Conservation (phyloP, 106 monocot genomes). For the Posidonia australis region DNA sequence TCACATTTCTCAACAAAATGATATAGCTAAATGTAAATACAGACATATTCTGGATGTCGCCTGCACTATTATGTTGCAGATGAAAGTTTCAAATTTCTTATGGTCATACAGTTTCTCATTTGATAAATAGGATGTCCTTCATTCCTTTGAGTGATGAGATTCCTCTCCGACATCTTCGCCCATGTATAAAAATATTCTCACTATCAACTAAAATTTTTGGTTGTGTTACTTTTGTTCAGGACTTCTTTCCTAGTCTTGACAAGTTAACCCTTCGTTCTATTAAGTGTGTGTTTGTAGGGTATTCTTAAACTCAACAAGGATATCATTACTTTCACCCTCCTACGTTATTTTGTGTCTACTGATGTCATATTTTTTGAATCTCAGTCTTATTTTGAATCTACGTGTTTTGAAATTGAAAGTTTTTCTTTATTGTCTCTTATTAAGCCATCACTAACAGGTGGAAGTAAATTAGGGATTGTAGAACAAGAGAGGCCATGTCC, state of each 20-base stretch:
- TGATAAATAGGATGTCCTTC: not conserved
- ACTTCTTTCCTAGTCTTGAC: not conserved
- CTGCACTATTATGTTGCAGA: not conserved
- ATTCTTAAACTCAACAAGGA: not conserved
- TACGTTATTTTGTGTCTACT: not conserved
- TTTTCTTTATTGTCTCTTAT: no score
- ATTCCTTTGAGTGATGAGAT: not conserved
- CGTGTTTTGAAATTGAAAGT: no score
- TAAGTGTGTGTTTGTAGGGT: not conserved
- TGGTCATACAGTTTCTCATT: not conserved
- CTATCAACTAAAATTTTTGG: not conserved
- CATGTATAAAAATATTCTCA: not conserved
- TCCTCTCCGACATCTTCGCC: not conserved
- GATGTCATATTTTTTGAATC: not conserved
- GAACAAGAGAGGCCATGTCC: no score
- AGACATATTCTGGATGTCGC: not conserved
- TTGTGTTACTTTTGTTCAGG: not conserved
- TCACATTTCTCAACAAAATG: not conserved
- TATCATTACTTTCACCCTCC: not conserved
- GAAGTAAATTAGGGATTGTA: no score
- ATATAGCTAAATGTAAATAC: not conserved
- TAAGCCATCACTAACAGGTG: no score
- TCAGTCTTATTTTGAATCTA: not conserved
- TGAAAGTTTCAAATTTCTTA: not conserved
- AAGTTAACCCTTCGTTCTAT: not conserved